Evolutionary conservation across 345 rosid species (phyloP), one percentile per base, ranked within the genome.

Genomic region (Xanthoceras sorbifolium): DNA sequence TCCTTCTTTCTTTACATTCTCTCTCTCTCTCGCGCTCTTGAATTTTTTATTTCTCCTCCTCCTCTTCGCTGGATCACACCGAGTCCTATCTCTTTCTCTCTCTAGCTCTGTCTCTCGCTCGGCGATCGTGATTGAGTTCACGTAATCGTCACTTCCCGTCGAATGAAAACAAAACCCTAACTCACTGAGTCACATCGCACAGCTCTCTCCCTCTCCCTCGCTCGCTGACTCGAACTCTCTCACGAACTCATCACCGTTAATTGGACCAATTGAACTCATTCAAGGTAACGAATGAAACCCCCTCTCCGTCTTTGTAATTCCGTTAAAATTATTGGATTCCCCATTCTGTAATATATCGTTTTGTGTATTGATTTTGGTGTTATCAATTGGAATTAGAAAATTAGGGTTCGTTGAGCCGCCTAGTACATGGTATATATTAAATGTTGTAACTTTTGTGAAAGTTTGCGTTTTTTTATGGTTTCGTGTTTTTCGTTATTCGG

Each of bases 141-240:
- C 77, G 77, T 74, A 71, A 65, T 75, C 71, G n/a, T 36, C 77
- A 25, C 34, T 23, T 15, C 23, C 20, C 5, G 22, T 15, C 22
- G 9, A 42, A 40, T 31, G 3, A 14, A 9, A 72, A n/a, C n/a
- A 38, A 20, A n/a, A 50, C 71, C 71, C 71, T 74, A 65, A 52
- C 71, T 34, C 77, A 44, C 38, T 22, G 77, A 75, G 71, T 65
- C 69, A 46, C 17, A 63, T n/a, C 46, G 48, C 48, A 26, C 29
- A 12, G 25, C 28, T 44, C 20, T 23, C 67, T 20, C 25, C 15
- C 18, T 9, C 64, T 11, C 64, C 15, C 54, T 6, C 70, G 46
- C 46, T 9, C 2, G 46, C 46, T 42, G 46, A 42, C 46, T 42
- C 15, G 46, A 11, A 6, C 42, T 44, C 6, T 23, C 40, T 20